A percentile compares a stretch with the other conserved stretches of the same genome.
Conservation (phyloP, 257 asterid species). For the Cynanchum wilfordii region DNA sequence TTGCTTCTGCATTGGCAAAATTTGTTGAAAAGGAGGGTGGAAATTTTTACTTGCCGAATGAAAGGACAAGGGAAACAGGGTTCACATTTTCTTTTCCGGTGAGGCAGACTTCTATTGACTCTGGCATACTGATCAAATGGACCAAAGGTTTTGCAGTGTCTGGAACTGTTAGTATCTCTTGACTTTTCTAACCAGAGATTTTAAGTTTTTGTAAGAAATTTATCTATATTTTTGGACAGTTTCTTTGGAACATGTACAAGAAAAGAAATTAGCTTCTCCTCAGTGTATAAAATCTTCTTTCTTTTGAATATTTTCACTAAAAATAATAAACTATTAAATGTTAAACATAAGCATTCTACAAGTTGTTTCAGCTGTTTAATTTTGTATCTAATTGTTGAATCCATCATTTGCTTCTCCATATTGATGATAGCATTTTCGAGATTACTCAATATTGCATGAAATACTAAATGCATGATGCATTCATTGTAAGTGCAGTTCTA, state of each 20-base stretch:
- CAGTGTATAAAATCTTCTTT: neutral
- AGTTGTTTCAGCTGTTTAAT: neutral
- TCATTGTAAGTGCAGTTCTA: neutral
- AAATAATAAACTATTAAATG: neutral
- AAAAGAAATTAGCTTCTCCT: no score
- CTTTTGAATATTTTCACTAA: neutral
- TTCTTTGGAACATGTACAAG: neutral
- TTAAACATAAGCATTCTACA: neutral
- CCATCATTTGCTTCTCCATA: neutral
- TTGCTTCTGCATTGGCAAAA: slow-evolving; percentile 62
- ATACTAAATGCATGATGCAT: neutral
- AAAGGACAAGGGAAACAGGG: slow-evolving; percentile 61
- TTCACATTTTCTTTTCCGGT: slow-evolving; percentile 83
- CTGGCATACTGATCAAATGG: slow-evolving; percentile 76
- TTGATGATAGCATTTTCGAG: neutral
- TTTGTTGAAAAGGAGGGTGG: slow-evolving; percentile 54
- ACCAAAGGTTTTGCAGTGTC: slow-evolving; percentile 74
- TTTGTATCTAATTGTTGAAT: neutral
- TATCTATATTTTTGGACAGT: neutral
- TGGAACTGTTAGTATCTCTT: slow-evolving; percentile 58
- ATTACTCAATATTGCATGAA: neutral
- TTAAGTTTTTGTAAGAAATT: neutral
- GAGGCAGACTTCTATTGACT: slow-evolving; percentile 63
- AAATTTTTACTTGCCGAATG: slow-evolving; percentile 37
- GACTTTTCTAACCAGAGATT: neutral